These are phyloP conservation scores for Bondarzewia mesenterica DNA, from an alignment of 1,284 basidiomycete species.

Conservation along the genomic window DNA sequence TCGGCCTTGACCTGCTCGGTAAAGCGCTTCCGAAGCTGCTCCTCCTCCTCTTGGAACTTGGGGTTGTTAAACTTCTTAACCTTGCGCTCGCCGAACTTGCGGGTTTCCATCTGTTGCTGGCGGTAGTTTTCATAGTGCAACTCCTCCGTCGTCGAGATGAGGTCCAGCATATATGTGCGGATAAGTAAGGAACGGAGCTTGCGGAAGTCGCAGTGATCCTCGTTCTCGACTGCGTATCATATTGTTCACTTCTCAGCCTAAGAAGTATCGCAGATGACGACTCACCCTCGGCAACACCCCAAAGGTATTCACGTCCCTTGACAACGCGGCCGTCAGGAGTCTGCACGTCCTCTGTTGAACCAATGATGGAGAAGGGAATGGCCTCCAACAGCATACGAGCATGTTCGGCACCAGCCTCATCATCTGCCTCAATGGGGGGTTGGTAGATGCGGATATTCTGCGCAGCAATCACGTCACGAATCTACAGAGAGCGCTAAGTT, in stretches of 20 bases:
- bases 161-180: slow-evolving; percentile 97
- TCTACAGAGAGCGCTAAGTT: slow-evolving; percentile 33
- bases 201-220: slow-evolving; percentile 99
- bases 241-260: background rate
- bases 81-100: slow-evolving; percentile 98
- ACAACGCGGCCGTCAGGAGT: slow-evolving; percentile 89
- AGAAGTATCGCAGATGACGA: slow-evolving; percentile 6
- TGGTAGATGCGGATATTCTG: slow-evolving; percentile 95
- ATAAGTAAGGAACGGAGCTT: slow-evolving; percentile 95
- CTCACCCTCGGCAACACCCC: slow-evolving; percentile 96
- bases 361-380: slow-evolving; percentile 98
- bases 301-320: slow-evolving; percentile 98
- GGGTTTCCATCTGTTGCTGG: slow-evolving; percentile 98
- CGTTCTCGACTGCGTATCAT: slow-evolving; percentile 78
- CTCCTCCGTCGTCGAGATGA: slow-evolving; percentile 95
- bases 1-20: slow-evolving; percentile 99
- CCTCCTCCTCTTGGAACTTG: slow-evolving; percentile 99
- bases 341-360: slow-evolving; percentile 90
- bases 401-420: slow-evolving; percentile 83
- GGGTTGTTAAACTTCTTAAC: slow-evolving; percentile 99
- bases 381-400: slow-evolving; percentile 82
- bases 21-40: slow-evolving; percentile 92
- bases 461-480: slow-evolving; percentile 84
- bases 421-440: slow-evolving; percentile 89
- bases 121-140: slow-evolving; percentile 98